Evolutionary conservation across 108 stramenopile genomes (phyloP).

Genomic region (Aurantiochytrium sp.): DNA sequence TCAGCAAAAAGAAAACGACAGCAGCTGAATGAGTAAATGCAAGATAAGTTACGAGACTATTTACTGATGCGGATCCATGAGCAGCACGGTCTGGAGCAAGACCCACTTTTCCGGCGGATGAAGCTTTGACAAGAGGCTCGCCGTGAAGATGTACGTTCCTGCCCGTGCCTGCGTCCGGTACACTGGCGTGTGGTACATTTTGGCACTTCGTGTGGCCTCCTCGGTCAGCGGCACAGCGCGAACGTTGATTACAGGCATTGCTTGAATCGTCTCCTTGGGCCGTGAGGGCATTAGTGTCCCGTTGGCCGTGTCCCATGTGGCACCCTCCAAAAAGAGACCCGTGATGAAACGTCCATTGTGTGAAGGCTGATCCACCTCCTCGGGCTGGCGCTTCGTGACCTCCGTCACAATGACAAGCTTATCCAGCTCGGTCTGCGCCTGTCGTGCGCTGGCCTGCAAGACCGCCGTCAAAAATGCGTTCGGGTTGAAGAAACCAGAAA

Average conservation of each 20-base stretch:
- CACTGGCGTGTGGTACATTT: conserved; percentile 46
- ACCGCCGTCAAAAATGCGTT: conserved; percentile 57
- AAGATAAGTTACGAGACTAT: no score
- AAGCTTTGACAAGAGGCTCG: not conserved
- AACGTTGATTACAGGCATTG: conserved; percentile 52
- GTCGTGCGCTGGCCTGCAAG: conserved; percentile 49
- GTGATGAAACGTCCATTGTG: conserved; percentile 45
- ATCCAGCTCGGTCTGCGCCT: conserved; percentile 42
- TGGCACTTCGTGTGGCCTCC: conserved; percentile 18
- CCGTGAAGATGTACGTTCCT: conserved; percentile 40
- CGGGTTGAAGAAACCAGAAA: conserved; percentile 54
- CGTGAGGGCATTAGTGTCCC: not conserved
- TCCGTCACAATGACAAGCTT: conserved; percentile 45
- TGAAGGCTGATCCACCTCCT: conserved; percentile 23
- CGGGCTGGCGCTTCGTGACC: conserved; percentile 36
- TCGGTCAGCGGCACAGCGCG: conserved; percentile 39
- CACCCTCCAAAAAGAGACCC: conserved; percentile 55
- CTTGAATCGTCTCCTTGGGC: conserved; percentile 40
- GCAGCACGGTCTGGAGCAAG: not conserved
- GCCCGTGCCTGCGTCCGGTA: conserved; percentile 46
- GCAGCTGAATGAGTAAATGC: no score
- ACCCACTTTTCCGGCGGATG: not conserved
- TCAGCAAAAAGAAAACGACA: no score
- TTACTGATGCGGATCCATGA: conserved; percentile 7
- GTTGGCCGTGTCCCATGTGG: conserved; percentile 35